Percentiles rank a stretch among this genome's conserved stretches.
Evolutionary conservation across 2,329 filamentous ascomycete genomes (phyloP).

Genomic region (Aspergillus sp.): DNA sequence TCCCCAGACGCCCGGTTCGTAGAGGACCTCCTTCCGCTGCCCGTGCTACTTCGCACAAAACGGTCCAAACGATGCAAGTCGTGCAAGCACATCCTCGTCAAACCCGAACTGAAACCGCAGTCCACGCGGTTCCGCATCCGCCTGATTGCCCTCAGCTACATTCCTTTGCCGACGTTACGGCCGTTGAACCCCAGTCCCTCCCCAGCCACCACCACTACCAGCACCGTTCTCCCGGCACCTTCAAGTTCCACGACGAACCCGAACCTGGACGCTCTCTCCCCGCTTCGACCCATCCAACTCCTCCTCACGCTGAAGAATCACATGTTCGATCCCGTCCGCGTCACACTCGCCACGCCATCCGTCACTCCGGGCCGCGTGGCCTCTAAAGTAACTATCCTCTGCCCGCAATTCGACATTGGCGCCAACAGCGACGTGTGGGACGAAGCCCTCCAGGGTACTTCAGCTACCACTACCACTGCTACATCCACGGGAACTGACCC

Average conservation of each 20-base stretch:
- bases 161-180: slow-evolving; percentile 72
- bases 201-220: slow-evolving; percentile 19
- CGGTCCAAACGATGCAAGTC: slow-evolving; percentile 89
- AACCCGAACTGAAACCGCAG: slow-evolving; percentile 86
- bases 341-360: slow-evolving; percentile 82
- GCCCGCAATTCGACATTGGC: slow-evolving; percentile 90
- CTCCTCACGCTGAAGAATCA: slow-evolving; percentile 91
- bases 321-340: slow-evolving; percentile 84
- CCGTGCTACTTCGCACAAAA: slow-evolving; percentile 83
- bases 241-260: slow-evolving; percentile 39
- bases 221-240: slow-evolving; percentile 17
- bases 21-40: slow-evolving; percentile 76
- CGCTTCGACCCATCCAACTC: slow-evolving; percentile 67
- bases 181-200: slow-evolving; percentile 56
- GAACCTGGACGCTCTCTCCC: slow-evolving; percentile 52
- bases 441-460: slow-evolving; percentile 69
- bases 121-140: slow-evolving; percentile 92
- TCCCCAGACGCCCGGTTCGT: slow-evolving; percentile 61
- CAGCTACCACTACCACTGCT: slow-evolving; percentile 34
- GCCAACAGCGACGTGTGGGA: slow-evolving; percentile 95
- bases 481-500: slow-evolving; percentile 26
- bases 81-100: slow-evolving; percentile 92
- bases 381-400: slow-evolving; percentile 85
- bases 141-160: slow-evolving; percentile 82
- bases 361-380: slow-evolving; percentile 74